Base-by-base conservation (phyloP, 192 early-diverging fungal species). In the Coemansia sp. region DNA sequence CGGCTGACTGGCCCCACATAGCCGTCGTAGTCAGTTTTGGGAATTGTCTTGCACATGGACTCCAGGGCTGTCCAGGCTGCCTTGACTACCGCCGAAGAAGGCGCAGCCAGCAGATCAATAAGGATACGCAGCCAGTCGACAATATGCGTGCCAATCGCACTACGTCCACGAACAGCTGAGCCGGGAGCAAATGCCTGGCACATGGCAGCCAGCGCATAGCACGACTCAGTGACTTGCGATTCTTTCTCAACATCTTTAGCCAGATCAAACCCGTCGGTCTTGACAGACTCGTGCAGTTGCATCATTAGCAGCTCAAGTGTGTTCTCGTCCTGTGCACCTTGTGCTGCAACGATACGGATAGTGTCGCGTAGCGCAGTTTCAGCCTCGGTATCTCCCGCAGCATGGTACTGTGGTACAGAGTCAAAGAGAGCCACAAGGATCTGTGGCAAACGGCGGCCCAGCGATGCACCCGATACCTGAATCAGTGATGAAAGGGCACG, bases 1-100 rank as follows among this genome's bases (percentile, higher is more conserved):
- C 83, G 72, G 33, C 88, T 73, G 5, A 89, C 63, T 1, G 86
- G 85, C 1, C 59, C 65, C 3, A 96, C 93, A 53, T 90, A 86
- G 16, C 80, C 76, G 43, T 95, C 93, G 57, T 90, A 72, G 35
- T 94, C 91, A 36, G 96, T 91, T 82, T 96, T 99, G 59, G 83
- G 82, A 13, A 98, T 57, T 0, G 87, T 78, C 69, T 89, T 92
- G 31, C 87, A 80, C 10, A 97, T 70, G 3, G 91, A 84, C 38
- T 88, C 84, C 21, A 98, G 72, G 3, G 93, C 93, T 19, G 67
- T 66, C 91, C 92, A 94, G 30, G 86, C 84, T 31, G 84, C 68
- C 47, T 83, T 66, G 14, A 94, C 85, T 14, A 90, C 81, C 1
- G 73, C 66, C n/a, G 70, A 51, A 10, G 69, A 63, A 53, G 67